Evolutionary conservation across 805 yeast genomes (phyloP).

Genomic region (Kazachstania kunashirensis): DNA sequence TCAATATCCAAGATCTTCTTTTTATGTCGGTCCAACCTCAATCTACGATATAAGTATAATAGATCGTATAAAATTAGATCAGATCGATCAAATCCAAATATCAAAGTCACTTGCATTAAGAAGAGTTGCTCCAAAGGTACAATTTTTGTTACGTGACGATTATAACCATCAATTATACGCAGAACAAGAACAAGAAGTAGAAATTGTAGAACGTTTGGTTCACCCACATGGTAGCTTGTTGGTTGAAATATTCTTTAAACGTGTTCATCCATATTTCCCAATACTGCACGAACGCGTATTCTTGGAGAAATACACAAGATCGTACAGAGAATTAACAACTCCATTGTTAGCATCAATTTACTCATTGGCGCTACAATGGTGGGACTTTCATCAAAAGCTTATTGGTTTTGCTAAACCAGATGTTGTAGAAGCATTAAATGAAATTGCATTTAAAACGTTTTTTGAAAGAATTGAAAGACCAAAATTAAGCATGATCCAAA

Average conservation of each 20-base stretch:
- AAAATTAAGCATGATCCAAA: constrained; percentile 83
- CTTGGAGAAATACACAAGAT: constrained; percentile 79
- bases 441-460: constrained; percentile 56
- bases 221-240: constrained; percentile 87
- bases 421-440: constrained; percentile 49
- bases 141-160: constrained; percentile 75
- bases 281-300: constrained; percentile 85
- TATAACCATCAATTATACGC: constrained; percentile 59
- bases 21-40: constrained; percentile 82
- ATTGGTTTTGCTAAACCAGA: constrained; percentile 74
- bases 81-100: constrained; percentile 72
- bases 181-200: constrained; percentile 66
- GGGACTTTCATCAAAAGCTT: constrained; percentile 67
- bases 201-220: constrained; percentile 71
- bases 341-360: constrained; percentile 88
- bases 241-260: constrained; percentile 70
- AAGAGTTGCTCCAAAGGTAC: constrained; percentile 66
- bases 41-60: constrained; percentile 66
- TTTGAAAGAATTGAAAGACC: constrained; percentile 75
- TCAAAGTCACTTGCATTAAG: constrained; percentile 59
- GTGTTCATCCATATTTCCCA: constrained; percentile 87
- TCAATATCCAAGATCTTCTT: constrained; percentile 84
- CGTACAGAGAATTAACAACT: constrained; percentile 86
- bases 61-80: constrained; percentile 52
- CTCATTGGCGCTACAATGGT: constrained; percentile 82